phyloP scores from a whole-genome alignment of 1,284 basidiomycete genomes.

The Pyrrhoderma noxium region DNA sequence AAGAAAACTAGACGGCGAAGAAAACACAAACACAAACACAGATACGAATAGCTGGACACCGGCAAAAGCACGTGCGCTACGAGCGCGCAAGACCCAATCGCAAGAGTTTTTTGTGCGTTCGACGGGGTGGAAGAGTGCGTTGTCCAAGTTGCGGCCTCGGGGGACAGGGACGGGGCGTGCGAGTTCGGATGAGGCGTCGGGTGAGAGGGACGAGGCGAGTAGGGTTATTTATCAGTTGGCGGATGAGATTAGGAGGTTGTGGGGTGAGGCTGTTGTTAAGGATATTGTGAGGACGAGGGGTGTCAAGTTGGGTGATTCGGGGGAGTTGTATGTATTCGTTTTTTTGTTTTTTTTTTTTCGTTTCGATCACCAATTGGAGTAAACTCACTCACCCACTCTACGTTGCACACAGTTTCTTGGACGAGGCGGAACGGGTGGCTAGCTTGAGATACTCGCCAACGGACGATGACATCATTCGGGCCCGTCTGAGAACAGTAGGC shows the following conservation, averaged over 20 bases:
- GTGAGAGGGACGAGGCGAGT: constrained; percentile 36
- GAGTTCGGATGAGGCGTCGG: constrained; percentile 2
- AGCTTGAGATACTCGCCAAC: constrained; percentile 51
- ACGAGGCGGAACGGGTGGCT: constrained; percentile 59
- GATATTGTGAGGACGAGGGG: constrained; percentile 46
- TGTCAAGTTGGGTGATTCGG: constrained; percentile 50
- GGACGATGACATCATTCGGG: constrained; percentile 65
- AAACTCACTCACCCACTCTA: background rate
- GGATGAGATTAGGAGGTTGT: constrained; percentile 58
- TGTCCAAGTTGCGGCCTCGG: constrained; percentile 16
- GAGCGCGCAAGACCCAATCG: constrained; percentile 1
- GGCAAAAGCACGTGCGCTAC: background rate
- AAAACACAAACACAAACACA: no score
- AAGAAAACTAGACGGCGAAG: no score
- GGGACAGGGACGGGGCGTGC: background rate
- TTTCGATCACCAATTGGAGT: constrained; percentile 3
- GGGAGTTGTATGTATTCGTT: constrained; percentile 56
- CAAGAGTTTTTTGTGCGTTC: constrained; percentile 29
- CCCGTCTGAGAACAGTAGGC: constrained; percentile 45
- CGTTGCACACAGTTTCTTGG: constrained; percentile 36
- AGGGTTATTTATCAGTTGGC: constrained; percentile 50
- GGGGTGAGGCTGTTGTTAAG: constrained; percentile 52
- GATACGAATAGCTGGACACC: background rate
- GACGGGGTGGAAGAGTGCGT: constrained; percentile 25
- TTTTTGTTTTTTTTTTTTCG: constrained; percentile 27